Conservation (phyloP, 2,329 filamentous ascomycete genomes). For the Pestalotiopsis sp. region DNA sequence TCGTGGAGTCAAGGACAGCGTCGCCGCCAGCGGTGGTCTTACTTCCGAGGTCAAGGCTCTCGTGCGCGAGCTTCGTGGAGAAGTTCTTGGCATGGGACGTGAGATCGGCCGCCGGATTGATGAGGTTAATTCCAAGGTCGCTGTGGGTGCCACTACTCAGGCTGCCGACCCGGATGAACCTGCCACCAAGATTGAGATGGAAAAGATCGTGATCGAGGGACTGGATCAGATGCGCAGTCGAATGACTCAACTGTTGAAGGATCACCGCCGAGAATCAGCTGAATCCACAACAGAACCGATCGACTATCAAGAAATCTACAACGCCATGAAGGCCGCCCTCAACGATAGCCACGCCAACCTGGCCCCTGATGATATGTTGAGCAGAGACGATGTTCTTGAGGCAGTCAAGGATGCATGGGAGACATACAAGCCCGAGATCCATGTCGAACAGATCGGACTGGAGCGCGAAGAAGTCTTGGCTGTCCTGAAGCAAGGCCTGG, state of each 20-base stretch:
- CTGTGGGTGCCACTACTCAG: conserved; percentile 18
- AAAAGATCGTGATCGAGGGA: conserved; percentile 77
- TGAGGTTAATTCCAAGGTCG: conserved; percentile 49
- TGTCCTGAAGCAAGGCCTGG: conserved; percentile 83
- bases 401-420: conserved; percentile 92
- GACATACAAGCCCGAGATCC: conserved; percentile 90
- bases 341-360: conserved; percentile 60
- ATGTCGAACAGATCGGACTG: conserved; percentile 85
- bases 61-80: conserved; percentile 85
- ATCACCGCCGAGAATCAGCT: conserved; percentile 71
- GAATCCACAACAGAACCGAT: conserved; percentile 64
- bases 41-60: conserved; percentile 91
- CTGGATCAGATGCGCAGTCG: conserved; percentile 83
- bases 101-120: conserved; percentile 89
- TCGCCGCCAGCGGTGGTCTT: conserved; percentile 83
- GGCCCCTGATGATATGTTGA: conserved; percentile 54
- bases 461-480: conserved; percentile 89
- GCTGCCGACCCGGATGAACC: conserved; percentile 51
- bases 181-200: conserved; percentile 70
- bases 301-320: conserved; percentile 85
- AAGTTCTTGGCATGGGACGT: conserved; percentile 92
- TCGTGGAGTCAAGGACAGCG: conserved; percentile 86
- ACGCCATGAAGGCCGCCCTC: conserved; percentile 76
- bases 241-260: conserved; percentile 77
- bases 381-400: conserved; percentile 81